Evolutionary conservation across 2,329 filamentous ascomycete genomes (phyloP), one percentile per base, ranked within the genome.

Genomic region (Podosphaera xanthii): DNA sequence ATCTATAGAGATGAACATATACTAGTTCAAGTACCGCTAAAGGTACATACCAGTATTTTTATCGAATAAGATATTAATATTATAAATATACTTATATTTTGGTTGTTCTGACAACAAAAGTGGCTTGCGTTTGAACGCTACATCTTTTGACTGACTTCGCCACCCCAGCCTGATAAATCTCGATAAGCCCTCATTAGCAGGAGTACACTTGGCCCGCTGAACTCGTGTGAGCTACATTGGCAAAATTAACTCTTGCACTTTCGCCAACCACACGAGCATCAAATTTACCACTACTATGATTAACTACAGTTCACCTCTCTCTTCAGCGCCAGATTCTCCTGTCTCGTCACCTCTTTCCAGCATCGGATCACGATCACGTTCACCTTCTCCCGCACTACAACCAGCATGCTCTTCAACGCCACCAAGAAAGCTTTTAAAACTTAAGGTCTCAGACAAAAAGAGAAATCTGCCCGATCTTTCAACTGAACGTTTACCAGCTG

Each of bases 401-500:
- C 22, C 48, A 30, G 8, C 12, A 10, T 14, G 10, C 9, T 12
- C 30, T 67, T 60, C 67, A 31, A 67, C 68, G 4, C 63, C 64
- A 12, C 67, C 64, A 14, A 68, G 62, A 57, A 60, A 65, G 61
- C 60, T 62, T 4, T 63, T 66, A n/a, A 66, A 65, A 38, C 65
- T 61, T 22, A 61, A 61, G 14, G 50, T 61, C 9, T 58, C 62
- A 30, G 61, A 64, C 14, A 60, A 63, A 55, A 59, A 61, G 31
- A 64, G 63, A 55, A 64, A 64, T 48, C 58, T 63, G 44, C 60
- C 60, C 34, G 61, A 62, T 9, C 58, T 42, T 44, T 46, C 59
- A 38, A 54, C 55, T 12, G 64, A 66, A 61, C 42, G 56, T 69
- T 82, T 77, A 54, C 82, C 82, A 44, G 85, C 87, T 38, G 74